Conservation (phyloP, 257 asterid species). For the Lithospermum erythrorhizon region DNA sequence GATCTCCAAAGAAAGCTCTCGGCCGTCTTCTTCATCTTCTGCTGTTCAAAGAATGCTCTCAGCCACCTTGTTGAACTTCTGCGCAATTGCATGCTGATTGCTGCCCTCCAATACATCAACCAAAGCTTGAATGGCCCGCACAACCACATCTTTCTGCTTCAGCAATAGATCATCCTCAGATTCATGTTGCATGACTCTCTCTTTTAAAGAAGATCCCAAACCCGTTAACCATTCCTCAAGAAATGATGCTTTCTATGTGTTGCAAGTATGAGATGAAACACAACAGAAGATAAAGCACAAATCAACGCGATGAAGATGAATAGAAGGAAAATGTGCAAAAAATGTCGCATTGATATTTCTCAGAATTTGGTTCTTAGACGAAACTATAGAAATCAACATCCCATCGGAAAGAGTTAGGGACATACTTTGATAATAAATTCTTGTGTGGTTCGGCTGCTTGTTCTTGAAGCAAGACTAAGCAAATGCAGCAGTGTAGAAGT, state of each 20-base stretch:
- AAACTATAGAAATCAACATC: not conserved
- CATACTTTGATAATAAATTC: constrained; percentile 75
- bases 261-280: constrained; percentile 8
- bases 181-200: constrained; percentile 28
- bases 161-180: constrained; percentile 17
- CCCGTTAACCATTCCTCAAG: constrained; percentile 65
- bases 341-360: not conserved
- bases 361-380: not conserved
- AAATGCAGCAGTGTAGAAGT: constrained; percentile 86
- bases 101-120: constrained; percentile 42
- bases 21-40: constrained; percentile 37
- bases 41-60: constrained; percentile 25
- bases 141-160: constrained; percentile 56
- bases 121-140: constrained; percentile 45
- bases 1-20: constrained; percentile 22
- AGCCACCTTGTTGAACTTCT: constrained; percentile 39
- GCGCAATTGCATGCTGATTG: constrained; percentile 34
- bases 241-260: constrained; percentile 58
- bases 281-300: not conserved
- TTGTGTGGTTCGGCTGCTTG: constrained; percentile 35
- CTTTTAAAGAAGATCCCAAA: constrained; percentile 55
- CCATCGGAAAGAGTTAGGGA: not conserved
- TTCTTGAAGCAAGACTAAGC: constrained; percentile 67
- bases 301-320: not conserved
- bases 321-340: not conserved